Percentiles rank a stretch among this genome's conserved stretches.
Evolutionary conservation across 2,329 filamentous ascomycete species (phyloP).

Genomic region (Epichloe festucae): DNA sequence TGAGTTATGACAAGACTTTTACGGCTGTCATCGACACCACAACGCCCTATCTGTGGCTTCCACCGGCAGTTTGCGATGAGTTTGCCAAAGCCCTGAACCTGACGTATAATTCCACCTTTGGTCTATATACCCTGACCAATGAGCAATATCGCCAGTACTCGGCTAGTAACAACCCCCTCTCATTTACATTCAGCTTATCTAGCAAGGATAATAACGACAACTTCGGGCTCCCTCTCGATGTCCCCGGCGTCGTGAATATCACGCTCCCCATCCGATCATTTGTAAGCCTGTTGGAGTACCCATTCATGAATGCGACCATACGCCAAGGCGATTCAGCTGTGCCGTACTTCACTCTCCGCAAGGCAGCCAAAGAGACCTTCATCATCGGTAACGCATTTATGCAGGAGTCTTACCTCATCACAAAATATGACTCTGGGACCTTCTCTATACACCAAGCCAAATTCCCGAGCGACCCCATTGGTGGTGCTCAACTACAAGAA

Average conservation of each 20-base stretch:
- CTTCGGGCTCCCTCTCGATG: slow-evolving; percentile 34
- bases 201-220: slow-evolving; percentile 40
- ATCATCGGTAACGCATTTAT: slow-evolving; percentile 56
- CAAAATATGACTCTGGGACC: slow-evolving; percentile 37
- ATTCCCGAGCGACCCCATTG: slow-evolving; percentile 32
- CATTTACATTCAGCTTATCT: slow-evolving; percentile 44
- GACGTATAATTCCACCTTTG: slow-evolving; percentile 48
- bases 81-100: slow-evolving; percentile 54
- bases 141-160: slow-evolving; percentile 38
- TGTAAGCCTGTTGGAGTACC: slow-evolving; percentile 35
- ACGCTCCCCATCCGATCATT: slow-evolving; percentile 40
- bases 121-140: slow-evolving; percentile 51
- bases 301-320: slow-evolving; percentile 31
- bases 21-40: slow-evolving; percentile 49
- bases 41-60: slow-evolving; percentile 52
- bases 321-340: slow-evolving; percentile 30
- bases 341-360: slow-evolving; percentile 55
- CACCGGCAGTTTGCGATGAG: slow-evolving; percentile 43
- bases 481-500: slow-evolving; percentile 26
- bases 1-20: slow-evolving; percentile 33
- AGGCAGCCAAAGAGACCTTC: slow-evolving; percentile 36
- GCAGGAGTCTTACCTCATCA: slow-evolving; percentile 52
- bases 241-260: slow-evolving; percentile 41
- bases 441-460: slow-evolving; percentile 44
- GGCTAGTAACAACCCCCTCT: slow-evolving; percentile 27